Evolutionary conservation across 176 grass and related monocot genomes (phyloP).

Genomic region (Bothriochloa decipiens): DNA sequence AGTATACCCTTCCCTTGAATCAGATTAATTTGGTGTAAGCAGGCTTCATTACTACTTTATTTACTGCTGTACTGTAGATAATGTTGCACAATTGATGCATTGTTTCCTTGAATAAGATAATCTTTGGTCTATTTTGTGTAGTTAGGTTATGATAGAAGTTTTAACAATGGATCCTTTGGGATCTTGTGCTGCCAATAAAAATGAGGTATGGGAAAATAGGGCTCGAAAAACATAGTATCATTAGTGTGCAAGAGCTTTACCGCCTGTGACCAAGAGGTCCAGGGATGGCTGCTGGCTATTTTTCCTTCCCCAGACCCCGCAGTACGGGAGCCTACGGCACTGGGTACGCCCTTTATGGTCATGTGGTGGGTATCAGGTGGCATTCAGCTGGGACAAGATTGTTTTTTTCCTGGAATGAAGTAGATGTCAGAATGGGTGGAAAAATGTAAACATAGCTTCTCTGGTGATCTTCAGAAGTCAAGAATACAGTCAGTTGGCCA

Average conservation of each 20-base stretch:
- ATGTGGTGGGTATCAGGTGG: background rate
- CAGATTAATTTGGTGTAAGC: slow-evolving; percentile 44
- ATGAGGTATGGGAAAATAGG: slow-evolving; percentile 54
- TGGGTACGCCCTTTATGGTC: too few relatives aligned
- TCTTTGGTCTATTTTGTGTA: background rate
- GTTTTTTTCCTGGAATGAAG: background rate
- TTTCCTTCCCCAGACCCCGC: too few relatives aligned
- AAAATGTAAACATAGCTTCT: background rate
- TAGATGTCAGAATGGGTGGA: background rate
- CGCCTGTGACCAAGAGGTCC: too few relatives aligned
- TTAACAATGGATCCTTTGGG: background rate
- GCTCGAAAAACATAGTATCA: slow-evolving; percentile 57
- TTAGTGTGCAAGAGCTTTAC: background rate
- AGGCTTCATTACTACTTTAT: background rate
- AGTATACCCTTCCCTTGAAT: slow-evolving; percentile 46
- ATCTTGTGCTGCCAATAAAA: slow-evolving; percentile 48
- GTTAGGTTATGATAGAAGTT: slow-evolving; percentile 2
- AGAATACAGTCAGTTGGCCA: background rate
- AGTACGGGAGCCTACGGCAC: too few relatives aligned
- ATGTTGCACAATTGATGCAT: slow-evolving; percentile 37
- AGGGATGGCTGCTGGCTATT: too few relatives aligned
- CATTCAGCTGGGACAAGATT: background rate
- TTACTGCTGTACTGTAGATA: slow-evolving; percentile 23
- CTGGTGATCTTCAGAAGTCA: background rate
- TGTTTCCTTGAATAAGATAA: slow-evolving; percentile 21